Conservation (phyloP, 768 basidiomycete species). For the Podaxis carcinomalis region DNA sequence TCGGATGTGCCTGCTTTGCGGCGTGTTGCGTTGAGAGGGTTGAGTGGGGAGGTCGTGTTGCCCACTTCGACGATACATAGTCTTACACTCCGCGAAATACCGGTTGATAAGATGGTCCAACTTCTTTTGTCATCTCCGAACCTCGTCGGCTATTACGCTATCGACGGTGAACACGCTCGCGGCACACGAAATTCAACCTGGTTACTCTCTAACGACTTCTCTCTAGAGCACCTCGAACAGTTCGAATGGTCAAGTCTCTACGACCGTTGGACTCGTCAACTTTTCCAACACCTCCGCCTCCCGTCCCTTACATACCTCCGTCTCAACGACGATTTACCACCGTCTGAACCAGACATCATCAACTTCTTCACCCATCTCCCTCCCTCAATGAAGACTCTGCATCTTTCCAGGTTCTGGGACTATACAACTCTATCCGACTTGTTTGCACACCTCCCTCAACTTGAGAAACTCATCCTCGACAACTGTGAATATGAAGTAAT, state of each 20-base stretch:
- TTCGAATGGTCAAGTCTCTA: not conserved
- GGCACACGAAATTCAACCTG: not conserved
- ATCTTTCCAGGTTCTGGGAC: no score
- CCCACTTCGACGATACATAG: not conserved
- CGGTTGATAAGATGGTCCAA: not conserved
- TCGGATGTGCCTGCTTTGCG: not conserved
- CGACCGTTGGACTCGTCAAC: not conserved
- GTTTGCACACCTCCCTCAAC: no score
- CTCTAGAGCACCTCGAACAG: not conserved
- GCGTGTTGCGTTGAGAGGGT: not conserved
- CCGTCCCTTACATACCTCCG: not conserved
- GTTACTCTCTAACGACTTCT: not conserved
- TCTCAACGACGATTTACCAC: not conserved
- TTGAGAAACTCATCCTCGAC: no score
- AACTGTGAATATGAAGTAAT: no score
- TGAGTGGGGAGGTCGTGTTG: not conserved
- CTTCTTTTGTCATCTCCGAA: not conserved
- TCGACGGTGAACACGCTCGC: not conserved
- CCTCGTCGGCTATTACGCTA: not conserved
- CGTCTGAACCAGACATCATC: no score
- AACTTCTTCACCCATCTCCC: no score
- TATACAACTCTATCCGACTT: no score
- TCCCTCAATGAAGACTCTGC: no score
- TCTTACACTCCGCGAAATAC: not conserved
- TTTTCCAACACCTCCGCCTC: not conserved